phyloP scores from a whole-genome alignment of 192 early-diverging fungal genomes.

The Radiomyces spectabilis region DNA sequence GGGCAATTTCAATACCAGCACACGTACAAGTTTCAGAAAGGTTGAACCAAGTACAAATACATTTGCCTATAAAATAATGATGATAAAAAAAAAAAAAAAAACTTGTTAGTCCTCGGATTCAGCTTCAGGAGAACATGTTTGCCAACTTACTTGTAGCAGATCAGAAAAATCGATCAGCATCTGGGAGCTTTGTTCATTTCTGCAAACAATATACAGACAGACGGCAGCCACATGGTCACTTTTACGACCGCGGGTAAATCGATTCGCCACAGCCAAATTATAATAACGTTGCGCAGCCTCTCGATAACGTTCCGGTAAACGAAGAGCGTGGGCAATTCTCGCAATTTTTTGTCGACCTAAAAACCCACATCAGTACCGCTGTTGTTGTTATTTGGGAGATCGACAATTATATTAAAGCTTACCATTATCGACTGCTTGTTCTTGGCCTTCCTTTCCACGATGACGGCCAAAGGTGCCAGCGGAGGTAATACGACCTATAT shows the following conservation, averaged over 20 bases:
- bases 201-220: slow-evolving; percentile 88
- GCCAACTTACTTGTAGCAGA: slow-evolving; percentile 51
- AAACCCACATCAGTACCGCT: neutral
- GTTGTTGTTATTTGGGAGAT: neutral
- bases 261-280: slow-evolving; percentile 71
- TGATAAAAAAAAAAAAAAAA: neutral
- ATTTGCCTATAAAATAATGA: slow-evolving; percentile 44
- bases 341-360: slow-evolving; percentile 64
- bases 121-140: neutral
- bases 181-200: slow-evolving; percentile 74
- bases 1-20: slow-evolving; percentile 52
- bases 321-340: slow-evolving; percentile 63
- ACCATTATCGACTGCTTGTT: slow-evolving; percentile 59
- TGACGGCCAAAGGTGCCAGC: slow-evolving; percentile 36
- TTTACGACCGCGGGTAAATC: slow-evolving; percentile 79
- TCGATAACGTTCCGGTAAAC: slow-evolving; percentile 63
- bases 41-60: slow-evolving; percentile 84
- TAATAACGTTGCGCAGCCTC: slow-evolving; percentile 83
- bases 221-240: slow-evolving; percentile 72
- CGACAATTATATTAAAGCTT: neutral
- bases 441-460: slow-evolving; percentile 54
- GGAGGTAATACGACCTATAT: slow-evolving; percentile 34
- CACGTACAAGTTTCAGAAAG: slow-evolving; percentile 68
- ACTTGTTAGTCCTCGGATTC: neutral
- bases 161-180: slow-evolving; percentile 98